Evolutionary conservation across 2,329 filamentous ascomycete species (phyloP), one percentile per base, ranked within the genome.

Genomic region (Pseudogymnoascus sp.): DNA sequence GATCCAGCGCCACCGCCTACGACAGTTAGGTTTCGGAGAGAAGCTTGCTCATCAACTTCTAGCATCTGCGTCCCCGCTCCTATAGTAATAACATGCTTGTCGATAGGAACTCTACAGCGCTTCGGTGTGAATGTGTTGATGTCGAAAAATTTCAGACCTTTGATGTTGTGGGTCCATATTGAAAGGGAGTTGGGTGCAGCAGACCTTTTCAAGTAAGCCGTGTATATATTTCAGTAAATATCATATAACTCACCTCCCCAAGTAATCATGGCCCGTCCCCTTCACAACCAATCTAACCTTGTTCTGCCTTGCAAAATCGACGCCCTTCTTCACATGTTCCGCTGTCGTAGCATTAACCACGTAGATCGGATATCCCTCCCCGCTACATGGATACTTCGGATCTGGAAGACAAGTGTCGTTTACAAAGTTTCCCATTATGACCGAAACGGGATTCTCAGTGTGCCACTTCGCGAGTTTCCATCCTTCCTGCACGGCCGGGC

Each of bases 1-100:
- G 80, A 80, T 46, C 78, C 79, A 38, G 78, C 79, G 2, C 78
- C 78, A 1, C 85, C 85, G 0, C 80, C 82, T 0, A 88, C 80
- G 4, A 86, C 74, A 1, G 77, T 77, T 15, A 83, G 72, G 59
- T 80, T 77, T 63, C 76, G 68, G 1, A 74, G 67, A 60, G 80
- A 73, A 0, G 82, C 77, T 9, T 76, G 73, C 0, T 75, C 69
- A 65, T 84, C 81, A 0, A 82, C 72, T 5, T 83, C 77, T 23
- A 75, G 72, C 67, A 82, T 82, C 61, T 82, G 78, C 0, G 80
- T 75, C 5, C 84, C 85, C 0, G 83, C 80, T 0, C 77, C 81
- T 1, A 81, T 74, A 1, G 79, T 85, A 15, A 86, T 76, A 1
- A 81, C 80, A 17, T 77, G 77, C 0, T 78, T 79, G 0, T 70